Evolutionary conservation across 139 green algal species (phyloP), one percentile per base, ranked within the genome.

Genomic region (Gonium pectorale): DNA sequence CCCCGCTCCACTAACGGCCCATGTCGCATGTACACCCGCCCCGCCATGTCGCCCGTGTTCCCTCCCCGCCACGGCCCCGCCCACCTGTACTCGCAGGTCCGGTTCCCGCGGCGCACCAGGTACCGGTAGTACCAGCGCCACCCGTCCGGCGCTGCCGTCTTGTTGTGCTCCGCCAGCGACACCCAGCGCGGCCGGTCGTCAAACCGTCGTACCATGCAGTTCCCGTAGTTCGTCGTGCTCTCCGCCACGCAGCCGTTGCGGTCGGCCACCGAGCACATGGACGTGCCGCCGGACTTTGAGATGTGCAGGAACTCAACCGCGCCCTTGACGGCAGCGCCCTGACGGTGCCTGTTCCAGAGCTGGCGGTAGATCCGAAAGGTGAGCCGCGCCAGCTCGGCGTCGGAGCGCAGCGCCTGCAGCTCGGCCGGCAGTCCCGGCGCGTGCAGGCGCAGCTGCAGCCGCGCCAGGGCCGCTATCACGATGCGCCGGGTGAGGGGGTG

Each of bases 181-280:
- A 85, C 79, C 79, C 79, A 85, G 44, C 79, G 79, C 79, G 79
- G 79, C 11, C 63, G 79, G 79, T 85, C 79, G 49, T 85, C 79
- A 37, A 85, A 85, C 24, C 64, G 79, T 11, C 63, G 79, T 1
- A 85, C 49, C 79, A 85, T 85, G 64, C 79, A 85, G 79, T 85
- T 85, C 17, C 79, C 64, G 35, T 33, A 85, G 49, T 78, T 75
- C 15, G 79, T 77, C 26, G 66, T 75, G 64, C 60, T 66, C 64
- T 75, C 64, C 5, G 64, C 79, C 3, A 4, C 7, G 49, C 79
- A 85, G 44, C 79, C 79, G 63, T 85, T 85, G 46, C 46, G 46
- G 49, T 75, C 79, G 2, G 79, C 79, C 0, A 85, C 79, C 4
- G 46, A 38, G 51, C 79, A 85, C 79, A 85, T 85, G 35, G 46